Evolutionary conservation across 495 filamentous ascomycete genomes (phyloP).

Genomic region (Lasiosphaeria miniovina): DNA sequence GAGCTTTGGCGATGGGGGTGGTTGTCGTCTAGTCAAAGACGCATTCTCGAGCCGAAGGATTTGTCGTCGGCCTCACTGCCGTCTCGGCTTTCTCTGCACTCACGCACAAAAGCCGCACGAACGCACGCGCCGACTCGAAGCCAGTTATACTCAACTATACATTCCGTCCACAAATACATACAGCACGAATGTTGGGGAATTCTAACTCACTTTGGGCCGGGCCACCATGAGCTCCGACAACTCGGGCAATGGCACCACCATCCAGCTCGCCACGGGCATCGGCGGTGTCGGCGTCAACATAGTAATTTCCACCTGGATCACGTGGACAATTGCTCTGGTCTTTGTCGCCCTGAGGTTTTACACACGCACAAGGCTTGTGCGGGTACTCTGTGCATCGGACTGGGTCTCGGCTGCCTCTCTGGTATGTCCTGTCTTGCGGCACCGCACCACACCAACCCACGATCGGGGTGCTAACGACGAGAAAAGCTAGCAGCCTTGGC

Average conservation of each 20-base stretch:
- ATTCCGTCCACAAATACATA: too few species aligned
- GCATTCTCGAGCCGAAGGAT: too few species aligned
- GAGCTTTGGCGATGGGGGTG: too few species aligned
- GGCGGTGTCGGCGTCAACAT: neutral
- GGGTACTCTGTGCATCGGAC: slow-evolving; percentile 17
- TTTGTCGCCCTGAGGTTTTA: slow-evolving; percentile 24
- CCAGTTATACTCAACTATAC: too few species aligned
- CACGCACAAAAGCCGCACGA: too few species aligned
- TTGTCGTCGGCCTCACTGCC: too few species aligned
- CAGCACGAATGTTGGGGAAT: too few species aligned
- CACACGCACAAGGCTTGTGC: slow-evolving; percentile 22
- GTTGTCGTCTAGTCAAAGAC: too few species aligned
- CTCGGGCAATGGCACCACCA: neutral
- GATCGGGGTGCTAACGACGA: neutral
- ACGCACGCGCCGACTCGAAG: too few species aligned
- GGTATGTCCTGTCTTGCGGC: slow-evolving; percentile 7
- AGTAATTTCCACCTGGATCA: neutral
- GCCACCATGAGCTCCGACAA: neutral
- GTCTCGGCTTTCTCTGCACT: too few species aligned
- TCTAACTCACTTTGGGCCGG: too few species aligned
- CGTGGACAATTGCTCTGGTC: slow-evolving; percentile 20
- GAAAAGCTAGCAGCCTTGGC: slow-evolving; percentile 14
- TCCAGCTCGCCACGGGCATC: neutral
- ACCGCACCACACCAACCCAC: neutral
- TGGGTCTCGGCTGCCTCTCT: slow-evolving; percentile 20